Percentiles rank a stretch among this genome's conserved stretches.
Evolutionary conservation across 352 stramenopile genomes (phyloP).

Genomic region (Phytophthora agathidicida): DNA sequence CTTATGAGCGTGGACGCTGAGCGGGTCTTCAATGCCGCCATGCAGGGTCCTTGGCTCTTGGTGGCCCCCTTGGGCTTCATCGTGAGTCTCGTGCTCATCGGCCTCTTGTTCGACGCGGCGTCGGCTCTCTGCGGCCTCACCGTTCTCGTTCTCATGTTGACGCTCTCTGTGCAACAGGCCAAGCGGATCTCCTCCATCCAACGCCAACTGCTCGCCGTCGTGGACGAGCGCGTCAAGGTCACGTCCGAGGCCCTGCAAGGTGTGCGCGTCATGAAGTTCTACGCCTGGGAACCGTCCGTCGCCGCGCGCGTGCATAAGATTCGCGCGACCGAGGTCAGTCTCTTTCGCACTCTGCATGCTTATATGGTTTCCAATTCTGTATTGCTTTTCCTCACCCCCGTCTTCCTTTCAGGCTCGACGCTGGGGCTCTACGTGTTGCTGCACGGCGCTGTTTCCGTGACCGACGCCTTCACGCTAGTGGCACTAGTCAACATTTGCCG

Average conservation of each 20-base stretch:
- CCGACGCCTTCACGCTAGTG: conserved; percentile 47
- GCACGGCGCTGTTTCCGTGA: conserved; percentile 48
- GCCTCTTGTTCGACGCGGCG: conserved; percentile 21
- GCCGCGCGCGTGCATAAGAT: conserved; percentile 44
- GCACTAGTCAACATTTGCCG: conserved; percentile 45
- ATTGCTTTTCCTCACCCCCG: conserved; percentile 53
- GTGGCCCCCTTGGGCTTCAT: conserved; percentile 28
- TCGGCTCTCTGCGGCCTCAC: conserved; percentile 15
- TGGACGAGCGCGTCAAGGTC: conserved; percentile 88
- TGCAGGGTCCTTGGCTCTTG: conserved; percentile 30
- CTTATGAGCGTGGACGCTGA: conserved; percentile 41
- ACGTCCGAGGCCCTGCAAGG: conserved; percentile 91
- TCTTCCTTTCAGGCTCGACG: conserved; percentile 47
- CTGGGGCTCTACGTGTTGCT: conserved; percentile 50
- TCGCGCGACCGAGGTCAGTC: conserved; percentile 42
- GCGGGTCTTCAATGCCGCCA: conserved; percentile 30
- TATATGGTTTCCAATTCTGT: conserved; percentile 61
- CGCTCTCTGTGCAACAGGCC: conserved; percentile 8
- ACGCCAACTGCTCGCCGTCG: conserved; percentile 26
- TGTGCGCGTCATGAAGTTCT: conserved; percentile 90
- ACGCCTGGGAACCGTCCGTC: conserved; percentile 72
- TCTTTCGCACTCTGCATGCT: conserved; percentile 58
- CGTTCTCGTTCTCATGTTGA: conserved; percentile 23
- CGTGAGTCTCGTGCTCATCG: conserved; percentile 30
- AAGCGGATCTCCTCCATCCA: conserved; percentile 14